Percentiles rank a stretch among this genome's conserved stretches.
phyloP scores from a whole-genome alignment of 2,329 filamentous ascomycete species.

The Fusarium albosuccineum region DNA sequence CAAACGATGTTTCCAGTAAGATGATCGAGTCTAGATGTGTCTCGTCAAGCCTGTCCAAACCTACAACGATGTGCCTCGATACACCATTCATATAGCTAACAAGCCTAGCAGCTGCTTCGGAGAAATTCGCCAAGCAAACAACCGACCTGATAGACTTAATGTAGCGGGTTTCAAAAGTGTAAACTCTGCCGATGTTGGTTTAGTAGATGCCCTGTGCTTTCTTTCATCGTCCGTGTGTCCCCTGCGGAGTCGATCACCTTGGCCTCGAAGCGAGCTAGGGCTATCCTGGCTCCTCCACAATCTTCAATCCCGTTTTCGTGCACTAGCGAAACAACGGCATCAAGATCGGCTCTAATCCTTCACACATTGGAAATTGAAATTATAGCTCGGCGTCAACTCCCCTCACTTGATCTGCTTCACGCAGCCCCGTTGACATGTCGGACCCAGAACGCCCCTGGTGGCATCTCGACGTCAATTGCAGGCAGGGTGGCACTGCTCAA shows the following conservation, averaged over 20 bases:
- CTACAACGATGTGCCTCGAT: neutral
- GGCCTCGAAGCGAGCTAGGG: constrained; percentile 43
- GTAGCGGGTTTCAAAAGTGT: constrained; percentile 24
- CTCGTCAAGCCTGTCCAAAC: no score
- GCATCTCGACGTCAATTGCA: constrained; percentile 15
- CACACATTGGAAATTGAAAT: constrained; percentile 25
- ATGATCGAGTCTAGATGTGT: no score
- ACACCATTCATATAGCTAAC: neutral
- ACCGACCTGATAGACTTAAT: constrained; percentile 11
- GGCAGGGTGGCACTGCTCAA: constrained; percentile 32
- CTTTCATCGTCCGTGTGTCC: constrained; percentile 37
- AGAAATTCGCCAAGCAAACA: constrained; percentile 2
- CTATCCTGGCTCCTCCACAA: constrained; percentile 49
- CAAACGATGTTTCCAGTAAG: no score
- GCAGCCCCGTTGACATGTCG: constrained; percentile 5
- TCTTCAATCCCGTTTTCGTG: constrained; percentile 34
- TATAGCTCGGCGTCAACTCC: constrained; percentile 28
- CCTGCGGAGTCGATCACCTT: constrained; percentile 45
- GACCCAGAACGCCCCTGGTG: constrained; percentile 17
- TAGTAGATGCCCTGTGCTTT: constrained; percentile 48
- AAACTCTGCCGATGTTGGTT: constrained; percentile 41
- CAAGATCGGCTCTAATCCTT: constrained; percentile 42
- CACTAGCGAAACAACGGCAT: constrained; percentile 41
- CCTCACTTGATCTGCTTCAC: constrained; percentile 9
- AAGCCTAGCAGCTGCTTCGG: neutral